Evolutionary conservation across 2,329 filamentous ascomycete genomes (phyloP), one percentile per base, ranked within the genome.

Genomic region (Xylariaceae sp.): DNA sequence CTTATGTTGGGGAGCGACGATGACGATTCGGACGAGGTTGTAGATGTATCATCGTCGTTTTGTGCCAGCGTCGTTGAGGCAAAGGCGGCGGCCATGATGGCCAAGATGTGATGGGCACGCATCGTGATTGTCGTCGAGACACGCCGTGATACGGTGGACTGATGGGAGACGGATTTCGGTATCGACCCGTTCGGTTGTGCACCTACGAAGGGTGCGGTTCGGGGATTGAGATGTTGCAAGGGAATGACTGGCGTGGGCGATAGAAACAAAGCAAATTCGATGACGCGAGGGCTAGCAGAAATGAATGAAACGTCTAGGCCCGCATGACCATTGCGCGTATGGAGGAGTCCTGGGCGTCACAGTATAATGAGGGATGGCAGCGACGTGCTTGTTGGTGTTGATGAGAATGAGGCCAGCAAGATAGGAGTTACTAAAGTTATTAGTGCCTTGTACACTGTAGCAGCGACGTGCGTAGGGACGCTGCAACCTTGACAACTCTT

Each of bases 71-170:
- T 58, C 36, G 50, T 51, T 5, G 61, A 56, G 22, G 58, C 57
- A 42, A 62, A 51, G 12, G 58, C 48, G 39, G 59, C 55, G 31
- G 55, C 53, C 22, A 58, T 27, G 45, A 48, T 57, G 42, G 60
- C 45, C n/a, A 64, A 51, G 36, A 65, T 50, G 30, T 57, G 56
- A 42, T 52, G 57, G 9, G 58, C 42, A 48, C 61, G 62, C 62
- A 63, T 65, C 50, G 54, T 48, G 45, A 31, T 42, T 45, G 39
- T 48, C 42, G 42, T 47, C 45, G 40, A 12, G 44, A 47, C 40
- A 15, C 31, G 45, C 39, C 48, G 35, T 12, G 41, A 38, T 38
- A 33, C 38, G 32, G 39, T 44, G 19, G 44, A 17, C 22, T 42
- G 42, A n/a, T 12, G 30, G 15, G 11, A 18, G 40, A 11, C 19